Evolutionary conservation across 208 protist species (phyloP), one percentile per base, ranked within the genome.

Genomic region (Leishmania aethiopica): DNA sequence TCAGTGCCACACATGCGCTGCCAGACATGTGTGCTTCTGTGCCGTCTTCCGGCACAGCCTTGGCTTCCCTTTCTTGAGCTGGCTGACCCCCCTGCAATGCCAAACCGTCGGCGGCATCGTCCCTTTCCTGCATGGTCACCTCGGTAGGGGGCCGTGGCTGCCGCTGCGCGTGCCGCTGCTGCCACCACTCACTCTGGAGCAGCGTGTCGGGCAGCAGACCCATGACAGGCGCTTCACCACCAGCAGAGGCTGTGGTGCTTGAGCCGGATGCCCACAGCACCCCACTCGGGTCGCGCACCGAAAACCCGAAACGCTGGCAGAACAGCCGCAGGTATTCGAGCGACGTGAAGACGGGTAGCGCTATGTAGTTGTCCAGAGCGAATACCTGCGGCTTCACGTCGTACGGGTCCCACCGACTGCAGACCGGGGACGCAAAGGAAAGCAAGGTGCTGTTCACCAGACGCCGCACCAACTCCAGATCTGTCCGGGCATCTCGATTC

Each of bases 371-470:
- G 75, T 96, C 90, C 13, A 97, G 78, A 11, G 95, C 95, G 73
- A 97, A 97, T 22, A 96, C 90, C 83, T 97, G 95, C 79, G 95
- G 93, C 85, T 96, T 95, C 32, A 94, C 91, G 69, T 96, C 95
- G 82, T 96, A 96, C 51, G 95, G 95, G 69, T 97, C 95, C 92
- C 93, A 97, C 62, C 15, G 28, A 25, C 79, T 74, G 6, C 81
- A 88, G 3, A 96, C 93, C 22, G 95, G 95, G 19, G 93, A 93
- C 25, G 95, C 95, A 51, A 97, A 80, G 13, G 95, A 97, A 64
- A 97, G 88, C 59, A 96, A 75, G 40, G 88, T 91, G 74, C 89
- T 91, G 73, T 81, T 83, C 73, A 97, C 79, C 64, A 97, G 89
- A n/a, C 91, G 91, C 40, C 92, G 90, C 67, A 88, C 93, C 77